Evolutionary conservation across 129 eudicot species (phyloP), one percentile per base, ranked within the genome.

Genomic region (Centella asiatica): DNA sequence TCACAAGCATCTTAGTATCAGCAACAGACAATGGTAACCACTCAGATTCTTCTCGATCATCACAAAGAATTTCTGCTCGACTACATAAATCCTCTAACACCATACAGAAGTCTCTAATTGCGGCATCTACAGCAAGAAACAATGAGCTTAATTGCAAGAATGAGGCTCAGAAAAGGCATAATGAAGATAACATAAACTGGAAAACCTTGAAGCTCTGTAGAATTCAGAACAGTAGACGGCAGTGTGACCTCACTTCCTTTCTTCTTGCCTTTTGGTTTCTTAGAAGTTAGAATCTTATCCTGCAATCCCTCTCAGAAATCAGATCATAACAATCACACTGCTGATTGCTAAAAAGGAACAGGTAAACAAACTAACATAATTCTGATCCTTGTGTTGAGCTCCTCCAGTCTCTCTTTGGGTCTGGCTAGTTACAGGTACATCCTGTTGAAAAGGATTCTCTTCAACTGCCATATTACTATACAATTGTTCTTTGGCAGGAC

Each of bases 31-130:
- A 67, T 55, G 80, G 79, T 72, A 77, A 65, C 95, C 86, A 84
- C 71, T 92, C 99, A 58, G 86, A 61, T 71, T 92, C 99, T 59
- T 84, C 92, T n/a, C 80, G 78, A 49, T 92, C 99, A 58, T 84
- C 99, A 69, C 73, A 70, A 33, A 60, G 54, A 70, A 87, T 77
- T 80, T 84, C 98, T 46, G 96, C 90, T 64, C 76, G 81, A 67
- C 83, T 69, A 68, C 86, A 84, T 59, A 92, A 62, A 60, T 80
- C 85, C 78, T 87, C 98, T 73, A 92, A 69, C 49, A 78, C 62
- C 54, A 81, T 90, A 82, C 84, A 80, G 67, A 92, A 92, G n/a
- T 79, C 75, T 55, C 77, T 62, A 49, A 87, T 46, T 22, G 77
- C 83, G 12, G 90, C 95, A 78, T 87, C 98, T 84, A 78, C 57